Evolutionary conservation across 352 stramenopile genomes (phyloP), one percentile per base, ranked within the genome.

Genomic region (Phytopythium vexans): DNA sequence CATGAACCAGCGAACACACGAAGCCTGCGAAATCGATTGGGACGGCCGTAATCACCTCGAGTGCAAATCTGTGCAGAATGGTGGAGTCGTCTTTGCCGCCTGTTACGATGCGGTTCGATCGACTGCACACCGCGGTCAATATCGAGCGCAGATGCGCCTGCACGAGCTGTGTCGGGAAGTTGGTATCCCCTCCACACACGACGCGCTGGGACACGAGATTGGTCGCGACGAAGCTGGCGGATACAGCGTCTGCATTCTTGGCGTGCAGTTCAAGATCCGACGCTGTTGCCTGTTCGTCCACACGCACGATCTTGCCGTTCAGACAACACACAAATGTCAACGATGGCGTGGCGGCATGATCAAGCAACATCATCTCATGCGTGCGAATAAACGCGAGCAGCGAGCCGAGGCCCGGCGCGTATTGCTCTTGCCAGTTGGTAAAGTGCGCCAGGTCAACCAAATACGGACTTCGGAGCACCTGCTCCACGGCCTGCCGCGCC

Each of bases 331-430:
- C 64, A 72, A 88, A 82, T 59, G 74, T 66, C 40, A 82, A 68
- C 41, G 53, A 72, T 44, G 68, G 63, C 21, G 64, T 51, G 4
- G 62, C 53, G 59, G 64, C 81, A 88, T 88, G 78, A 88, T 92
- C 81, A 86, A 72, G 32, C 49, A 77, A 49, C 70, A 89, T 88
- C 77, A 88, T 83, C 65, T 92, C 82, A 87, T 92, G 74, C 79
- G 78, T 66, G 52, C 73, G 66, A 69, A 92, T 66, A 76, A 92
- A 92, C 39, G 53, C 61, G 55, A 67, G 74, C 65, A 92, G 58
- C 3, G 77, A 44, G 43, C 79, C 82, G 68, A 78, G 88, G 36
- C 73, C 66, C 1, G 70, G 73, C 40, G 66, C 79, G 71, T 81
- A 92, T 14, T 52, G 63, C 58, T 82, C 72, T 58, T 66, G 65